phyloP scores from a whole-genome alignment of 129 eudicot genomes.

The Tanacetum coccineum region DNA sequence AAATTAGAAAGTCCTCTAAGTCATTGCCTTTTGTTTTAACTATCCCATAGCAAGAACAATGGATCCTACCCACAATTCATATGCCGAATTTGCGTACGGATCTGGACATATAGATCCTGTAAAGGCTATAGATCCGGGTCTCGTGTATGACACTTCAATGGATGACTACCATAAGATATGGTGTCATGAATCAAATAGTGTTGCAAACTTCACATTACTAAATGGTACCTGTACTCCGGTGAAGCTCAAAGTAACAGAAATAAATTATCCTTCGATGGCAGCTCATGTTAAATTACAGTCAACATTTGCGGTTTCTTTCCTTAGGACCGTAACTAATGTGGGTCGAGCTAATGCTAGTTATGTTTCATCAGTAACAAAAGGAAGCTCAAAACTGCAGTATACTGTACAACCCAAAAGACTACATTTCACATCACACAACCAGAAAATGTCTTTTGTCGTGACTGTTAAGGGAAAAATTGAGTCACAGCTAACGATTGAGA shows the following conservation, averaged over 20 bases:
- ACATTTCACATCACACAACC: neutral
- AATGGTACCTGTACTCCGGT: neutral
- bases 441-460: neutral
- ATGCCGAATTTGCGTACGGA: too few species aligned
- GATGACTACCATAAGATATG: slow-evolving; percentile 13
- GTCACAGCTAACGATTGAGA: neutral
- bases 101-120: slow-evolving; percentile 19
- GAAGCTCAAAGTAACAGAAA: slow-evolving; percentile 12
- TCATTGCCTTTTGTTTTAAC: too few species aligned
- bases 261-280: slow-evolving; percentile 33
- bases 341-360: slow-evolving; percentile 14
- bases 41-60: too few species aligned
- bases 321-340: slow-evolving; percentile 7
- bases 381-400: neutral
- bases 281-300: neutral
- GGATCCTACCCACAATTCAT: too few species aligned
- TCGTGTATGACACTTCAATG: neutral
- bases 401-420: neutral
- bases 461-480: neutral
- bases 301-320: slow-evolving; percentile 4
- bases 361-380: neutral
- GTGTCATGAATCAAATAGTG: neutral
- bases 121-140: neutral
- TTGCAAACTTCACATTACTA: too few species aligned
- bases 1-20: too few species aligned